phyloP scores from a whole-genome alignment of 345 rosid genomes.

The Gossypioides kirkii region DNA sequence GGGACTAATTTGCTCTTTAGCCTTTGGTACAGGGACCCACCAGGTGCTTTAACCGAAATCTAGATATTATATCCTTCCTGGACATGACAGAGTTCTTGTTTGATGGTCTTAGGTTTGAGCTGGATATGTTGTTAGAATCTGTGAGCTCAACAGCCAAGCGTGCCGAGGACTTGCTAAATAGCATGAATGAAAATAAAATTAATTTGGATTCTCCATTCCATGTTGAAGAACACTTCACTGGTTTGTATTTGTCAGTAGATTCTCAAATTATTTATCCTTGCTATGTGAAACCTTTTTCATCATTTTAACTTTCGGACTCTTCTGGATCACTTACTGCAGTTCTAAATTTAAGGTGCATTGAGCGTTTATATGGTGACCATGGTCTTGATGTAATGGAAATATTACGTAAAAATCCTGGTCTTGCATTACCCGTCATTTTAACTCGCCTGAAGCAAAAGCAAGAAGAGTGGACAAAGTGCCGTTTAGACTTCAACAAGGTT shows the following conservation, averaged over 20 bases:
- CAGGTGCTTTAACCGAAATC: background rate
- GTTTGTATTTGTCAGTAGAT: constrained; percentile 36
- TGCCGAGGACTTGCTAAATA: constrained; percentile 67
- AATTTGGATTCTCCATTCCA: constrained; percentile 45
- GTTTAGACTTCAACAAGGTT: constrained; percentile 84
- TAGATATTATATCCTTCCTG: background rate
- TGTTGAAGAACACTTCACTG: constrained; percentile 70
- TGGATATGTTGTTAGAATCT: constrained; percentile 95
- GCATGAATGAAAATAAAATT: constrained; percentile 56
- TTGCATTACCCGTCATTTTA: constrained; percentile 77
- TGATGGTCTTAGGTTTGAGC: constrained; percentile 69
- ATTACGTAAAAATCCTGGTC: constrained; percentile 72
- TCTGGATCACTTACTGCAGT: constrained; percentile 40
- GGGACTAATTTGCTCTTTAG: too few relatives aligned
- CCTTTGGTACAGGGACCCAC: too few relatives aligned
- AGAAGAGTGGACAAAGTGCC: constrained; percentile 93
- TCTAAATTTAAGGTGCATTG: constrained; percentile 79
- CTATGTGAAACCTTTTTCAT: constrained; percentile 9
- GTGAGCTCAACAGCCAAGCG: constrained; percentile 81
- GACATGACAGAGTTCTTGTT: constrained; percentile 3
- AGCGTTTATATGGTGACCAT: constrained; percentile 95
- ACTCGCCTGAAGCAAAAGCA: constrained; percentile 93
- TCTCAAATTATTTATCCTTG: background rate
- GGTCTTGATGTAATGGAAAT: constrained; percentile 92
- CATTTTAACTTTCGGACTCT: constrained; percentile 11